A percentile compares a stretch with the other conserved stretches of the same genome.
phyloP scores from a whole-genome alignment of 352 stramenopile genomes.

The Globisporangium acanthophoron region DNA sequence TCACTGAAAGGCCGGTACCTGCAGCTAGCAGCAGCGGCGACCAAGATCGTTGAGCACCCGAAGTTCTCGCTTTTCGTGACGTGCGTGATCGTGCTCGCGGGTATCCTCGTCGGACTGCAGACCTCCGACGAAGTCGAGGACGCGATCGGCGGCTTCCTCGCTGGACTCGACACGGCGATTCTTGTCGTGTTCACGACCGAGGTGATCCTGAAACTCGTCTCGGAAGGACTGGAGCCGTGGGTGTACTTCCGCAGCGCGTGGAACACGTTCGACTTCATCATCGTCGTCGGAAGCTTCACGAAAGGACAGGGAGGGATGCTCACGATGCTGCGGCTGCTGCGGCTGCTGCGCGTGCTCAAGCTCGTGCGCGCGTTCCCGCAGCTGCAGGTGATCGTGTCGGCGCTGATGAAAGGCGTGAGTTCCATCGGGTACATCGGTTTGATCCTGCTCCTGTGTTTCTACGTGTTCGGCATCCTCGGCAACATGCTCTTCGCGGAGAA shows the following conservation, averaged over 20 bases:
- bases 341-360: constrained; percentile 83
- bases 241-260: constrained; percentile 63
- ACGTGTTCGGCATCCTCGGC: constrained; percentile 88
- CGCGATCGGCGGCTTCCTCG: constrained; percentile 40
- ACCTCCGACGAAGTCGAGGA: constrained; percentile 50
- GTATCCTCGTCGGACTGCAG: constrained; percentile 73
- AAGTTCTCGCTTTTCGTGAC: constrained; percentile 74
- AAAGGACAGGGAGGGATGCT: constrained; percentile 68
- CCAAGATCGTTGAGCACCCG: constrained; percentile 51
- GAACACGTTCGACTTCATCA: constrained; percentile 86
- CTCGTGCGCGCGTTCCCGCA: constrained; percentile 83
- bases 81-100: constrained; percentile 65
- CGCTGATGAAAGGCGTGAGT: constrained; percentile 80
- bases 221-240: constrained; percentile 75
- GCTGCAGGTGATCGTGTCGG: constrained; percentile 87
- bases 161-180: constrained; percentile 56
- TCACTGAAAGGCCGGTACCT: constrained; percentile 51
- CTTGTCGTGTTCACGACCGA: constrained; percentile 73
- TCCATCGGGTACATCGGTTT: constrained; percentile 88
- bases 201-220: constrained; percentile 69
- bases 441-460: constrained; percentile 89
- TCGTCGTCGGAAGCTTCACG: constrained; percentile 71
- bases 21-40: constrained; percentile 26
- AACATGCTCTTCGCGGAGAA: constrained; percentile 88
- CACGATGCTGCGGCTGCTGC: constrained; percentile 76